These are phyloP conservation scores for Friedmanniomyces simplex DNA, from an alignment of 495 filamentous ascomycete species.

Conservation along the genomic window DNA sequence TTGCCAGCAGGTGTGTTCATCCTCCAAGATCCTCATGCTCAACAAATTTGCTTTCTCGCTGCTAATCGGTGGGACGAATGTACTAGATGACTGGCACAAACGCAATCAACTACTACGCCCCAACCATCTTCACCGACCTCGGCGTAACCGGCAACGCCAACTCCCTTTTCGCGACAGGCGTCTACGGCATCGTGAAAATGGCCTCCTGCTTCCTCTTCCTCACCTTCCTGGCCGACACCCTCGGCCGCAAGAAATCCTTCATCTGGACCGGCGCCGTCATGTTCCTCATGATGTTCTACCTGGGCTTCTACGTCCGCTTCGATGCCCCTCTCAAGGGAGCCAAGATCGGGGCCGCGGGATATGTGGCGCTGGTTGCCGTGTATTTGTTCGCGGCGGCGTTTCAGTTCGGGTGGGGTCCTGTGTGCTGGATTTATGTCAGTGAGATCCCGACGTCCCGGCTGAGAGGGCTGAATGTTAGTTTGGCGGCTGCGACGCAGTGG, in stretches of 20 bases:
- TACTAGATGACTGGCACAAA: conserved; percentile 28
- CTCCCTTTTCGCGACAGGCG: conserved; percentile 50
- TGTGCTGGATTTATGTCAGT: conserved; percentile 32
- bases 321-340: conserved; percentile 46
- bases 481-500: conserved; percentile 33
- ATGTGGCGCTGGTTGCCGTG: conserved; percentile 26
- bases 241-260: conserved; percentile 59
- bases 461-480: conserved; percentile 24
- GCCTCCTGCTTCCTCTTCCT: conserved; percentile 49
- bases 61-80: too few relatives aligned
- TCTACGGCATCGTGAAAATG: conserved; percentile 55
- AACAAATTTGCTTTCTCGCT: too few relatives aligned
- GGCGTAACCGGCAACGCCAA: conserved; percentile 43
- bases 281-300: conserved; percentile 59
- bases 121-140: conserved; percentile 48
- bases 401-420: conserved; percentile 43
- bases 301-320: conserved; percentile 68
- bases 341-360: conserved; percentile 21
- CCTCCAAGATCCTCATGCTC: too few relatives aligned
- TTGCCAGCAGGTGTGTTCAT: conserved; percentile 31
- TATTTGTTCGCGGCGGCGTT: conserved; percentile 30
- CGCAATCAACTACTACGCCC: conserved; percentile 15
- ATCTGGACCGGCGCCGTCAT: conserved; percentile 65
- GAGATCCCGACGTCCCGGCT: conserved; percentile 30
- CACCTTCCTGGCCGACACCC: conserved; percentile 58